Conservation (phyloP, 2,329 filamentous ascomycete genomes). For the Diaporthe vexans region DNA sequence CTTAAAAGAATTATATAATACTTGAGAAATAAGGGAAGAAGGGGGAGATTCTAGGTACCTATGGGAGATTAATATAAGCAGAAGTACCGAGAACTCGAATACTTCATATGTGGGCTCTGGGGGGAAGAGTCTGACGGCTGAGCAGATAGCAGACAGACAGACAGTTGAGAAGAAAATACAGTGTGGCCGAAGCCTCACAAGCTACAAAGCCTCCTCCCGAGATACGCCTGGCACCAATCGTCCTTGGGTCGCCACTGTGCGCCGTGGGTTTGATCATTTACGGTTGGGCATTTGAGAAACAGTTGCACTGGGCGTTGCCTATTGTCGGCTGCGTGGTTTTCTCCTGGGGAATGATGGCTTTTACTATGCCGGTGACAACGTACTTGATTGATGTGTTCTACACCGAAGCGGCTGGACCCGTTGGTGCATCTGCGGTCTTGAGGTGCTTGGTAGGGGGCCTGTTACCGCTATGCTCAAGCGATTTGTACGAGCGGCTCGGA, state of each 20-base stretch:
- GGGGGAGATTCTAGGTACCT: too few relatives aligned
- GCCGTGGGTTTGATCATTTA: background rate
- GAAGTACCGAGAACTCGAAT: too few relatives aligned
- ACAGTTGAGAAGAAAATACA: too few relatives aligned
- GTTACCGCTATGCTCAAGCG: slow-evolving; percentile 25
- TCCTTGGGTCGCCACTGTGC: background rate
- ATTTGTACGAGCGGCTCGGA: background rate
- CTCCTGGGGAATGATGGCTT: slow-evolving; percentile 3
- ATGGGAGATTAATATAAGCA: too few relatives aligned
- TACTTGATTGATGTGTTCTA: slow-evolving; percentile 15
- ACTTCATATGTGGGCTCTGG: too few relatives aligned
- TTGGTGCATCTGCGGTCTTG: slow-evolving; percentile 36
- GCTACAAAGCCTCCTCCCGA: background rate
- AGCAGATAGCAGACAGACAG: too few relatives aligned
- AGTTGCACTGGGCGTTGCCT: background rate
- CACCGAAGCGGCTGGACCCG: slow-evolving; percentile 19
- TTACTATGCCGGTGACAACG: slow-evolving; percentile 31
- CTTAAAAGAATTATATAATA: too few relatives aligned
- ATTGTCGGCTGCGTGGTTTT: background rate
- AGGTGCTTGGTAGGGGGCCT: slow-evolving; percentile 17
- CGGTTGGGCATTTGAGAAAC: background rate
- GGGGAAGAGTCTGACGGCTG: too few relatives aligned
- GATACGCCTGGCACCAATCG: background rate
- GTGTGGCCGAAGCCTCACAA: background rate
- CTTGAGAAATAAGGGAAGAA: too few relatives aligned